Evolutionary conservation across 2,329 filamentous ascomycete species (phyloP).

Genomic region (Orbilia quercus): DNA sequence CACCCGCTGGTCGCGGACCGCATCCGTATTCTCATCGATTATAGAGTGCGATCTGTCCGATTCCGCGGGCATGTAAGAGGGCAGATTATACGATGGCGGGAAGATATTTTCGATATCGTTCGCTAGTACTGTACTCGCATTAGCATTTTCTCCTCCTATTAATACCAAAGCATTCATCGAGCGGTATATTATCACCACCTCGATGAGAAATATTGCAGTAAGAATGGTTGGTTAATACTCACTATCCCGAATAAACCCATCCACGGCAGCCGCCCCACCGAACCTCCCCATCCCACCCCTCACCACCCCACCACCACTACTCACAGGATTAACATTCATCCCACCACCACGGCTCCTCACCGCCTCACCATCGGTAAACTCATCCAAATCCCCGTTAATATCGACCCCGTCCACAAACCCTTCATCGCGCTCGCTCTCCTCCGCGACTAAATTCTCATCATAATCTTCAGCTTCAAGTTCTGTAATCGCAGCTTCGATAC

Average conservation of each 20-base stretch:
- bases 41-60: constrained; percentile 15
- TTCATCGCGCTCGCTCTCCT: constrained; percentile 2
- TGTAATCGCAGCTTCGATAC: neutral
- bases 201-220: no score
- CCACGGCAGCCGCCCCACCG: no score
- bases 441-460: constrained; percentile 4
- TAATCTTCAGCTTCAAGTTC: neutral
- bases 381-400: neutral
- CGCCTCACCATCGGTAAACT: constrained; percentile 1
- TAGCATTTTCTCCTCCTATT: no score
- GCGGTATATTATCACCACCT: no score
- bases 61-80: neutral
- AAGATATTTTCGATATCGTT: neutral
- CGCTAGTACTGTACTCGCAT: neutral
- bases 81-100: neutral
- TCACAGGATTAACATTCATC: neutral
- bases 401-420: neutral
- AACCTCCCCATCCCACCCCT: neutral
- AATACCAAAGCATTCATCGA: no score
- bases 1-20: neutral
- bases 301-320: constrained; percentile 3
- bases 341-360: neutral
- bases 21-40: constrained; percentile 17
- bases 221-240: no score
- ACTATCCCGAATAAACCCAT: no score